Conservation (phyloP, 257 asterid genomes). For the Petunia axillaris region DNA sequence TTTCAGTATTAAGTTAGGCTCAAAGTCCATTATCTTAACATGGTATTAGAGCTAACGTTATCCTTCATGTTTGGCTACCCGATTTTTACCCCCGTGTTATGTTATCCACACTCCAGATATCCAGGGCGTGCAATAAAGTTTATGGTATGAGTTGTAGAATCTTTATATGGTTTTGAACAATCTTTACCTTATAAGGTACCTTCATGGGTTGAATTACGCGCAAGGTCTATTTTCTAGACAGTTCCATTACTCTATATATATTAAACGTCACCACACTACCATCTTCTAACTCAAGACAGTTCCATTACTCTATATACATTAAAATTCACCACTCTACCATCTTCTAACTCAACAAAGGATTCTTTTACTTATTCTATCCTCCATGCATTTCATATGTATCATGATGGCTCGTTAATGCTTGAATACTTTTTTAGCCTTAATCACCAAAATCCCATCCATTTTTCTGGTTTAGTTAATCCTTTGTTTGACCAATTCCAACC, state of each 20-base stretch:
- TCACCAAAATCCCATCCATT: neutral
- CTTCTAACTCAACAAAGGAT: neutral
- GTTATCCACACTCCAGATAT: neutral
- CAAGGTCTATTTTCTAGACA: neutral
- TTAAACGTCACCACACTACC: neutral
- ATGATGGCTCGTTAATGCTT: conserved; percentile 2
- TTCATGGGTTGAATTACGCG: neutral
- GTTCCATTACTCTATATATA: neutral
- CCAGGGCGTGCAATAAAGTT: neutral
- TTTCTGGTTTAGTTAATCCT: conserved; percentile 3
- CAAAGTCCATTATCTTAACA: neutral
- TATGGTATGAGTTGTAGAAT: neutral
- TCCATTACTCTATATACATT: neutral
- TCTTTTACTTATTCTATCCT: conserved; percentile 6
- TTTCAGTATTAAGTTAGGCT: neutral
- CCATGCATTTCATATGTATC: neutral
- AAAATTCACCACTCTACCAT: neutral
- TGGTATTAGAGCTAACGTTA: neutral
- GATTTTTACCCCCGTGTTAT: neutral
- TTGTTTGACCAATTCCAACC: conserved; percentile 8
- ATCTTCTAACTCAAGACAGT: neutral
- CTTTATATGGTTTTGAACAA: conserved; percentile 13
- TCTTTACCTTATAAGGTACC: neutral
- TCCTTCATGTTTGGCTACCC: neutral
- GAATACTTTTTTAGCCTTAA: neutral